Evolutionary conservation across 805 yeast species (phyloP).

Genomic region (Crinitomyces ghanaensis): DNA sequence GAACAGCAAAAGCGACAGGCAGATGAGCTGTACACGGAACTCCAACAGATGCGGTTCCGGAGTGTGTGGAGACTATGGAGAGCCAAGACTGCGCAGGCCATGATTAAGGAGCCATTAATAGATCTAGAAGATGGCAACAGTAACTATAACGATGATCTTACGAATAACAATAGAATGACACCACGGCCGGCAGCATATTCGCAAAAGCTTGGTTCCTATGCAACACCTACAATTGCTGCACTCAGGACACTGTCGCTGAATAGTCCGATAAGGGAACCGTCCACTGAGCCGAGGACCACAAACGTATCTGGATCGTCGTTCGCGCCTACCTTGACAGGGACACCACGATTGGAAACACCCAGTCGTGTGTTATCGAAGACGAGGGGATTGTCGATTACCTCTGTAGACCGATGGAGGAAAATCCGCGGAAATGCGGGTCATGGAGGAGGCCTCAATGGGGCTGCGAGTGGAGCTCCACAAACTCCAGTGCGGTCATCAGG

Average conservation of each 20-base stretch:
- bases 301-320: no score
- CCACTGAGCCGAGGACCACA: no score
- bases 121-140: neutral
- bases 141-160: neutral
- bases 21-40: conserved; percentile 9
- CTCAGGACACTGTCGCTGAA: no score
- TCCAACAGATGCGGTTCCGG: conserved; percentile 8
- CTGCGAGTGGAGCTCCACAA: no score
- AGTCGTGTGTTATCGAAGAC: conserved; percentile 11
- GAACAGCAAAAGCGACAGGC: conserved; percentile 14
- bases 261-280: no score
- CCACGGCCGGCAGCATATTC: neutral
- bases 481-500: no score
- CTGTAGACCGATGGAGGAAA: conserved; percentile 15
- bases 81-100: conserved; percentile 8
- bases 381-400: conserved; percentile 9
- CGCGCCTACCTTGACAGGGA: no score
- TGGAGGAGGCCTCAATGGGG: no score
- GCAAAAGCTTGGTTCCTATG: neutral
- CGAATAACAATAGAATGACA: neutral
- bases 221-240: conserved; percentile 1
- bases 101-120: no score
- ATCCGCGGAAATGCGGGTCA: conserved; percentile 3
- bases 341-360: conserved; percentile 16
- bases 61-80: conserved; percentile 15